Base-by-base conservation (phyloP, 1,284 basidiomycete genomes). In the Phylloboletellus chloephorus region DNA sequence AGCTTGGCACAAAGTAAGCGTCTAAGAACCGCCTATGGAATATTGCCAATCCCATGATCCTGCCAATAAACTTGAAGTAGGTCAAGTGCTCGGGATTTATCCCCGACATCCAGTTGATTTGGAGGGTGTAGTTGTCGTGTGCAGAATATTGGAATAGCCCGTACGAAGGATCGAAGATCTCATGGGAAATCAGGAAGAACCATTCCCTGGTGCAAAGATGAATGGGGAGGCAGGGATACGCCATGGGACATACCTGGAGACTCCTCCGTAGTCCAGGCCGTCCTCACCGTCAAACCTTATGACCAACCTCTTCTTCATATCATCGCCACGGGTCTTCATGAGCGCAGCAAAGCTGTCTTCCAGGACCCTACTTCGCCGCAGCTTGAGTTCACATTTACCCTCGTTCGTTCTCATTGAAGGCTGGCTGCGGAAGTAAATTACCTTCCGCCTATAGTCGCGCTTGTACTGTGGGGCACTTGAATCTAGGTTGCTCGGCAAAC, bases 31-130 rank as follows among this genome's bases (percentile, higher is more conserved):
- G 84, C 52, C 94, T 81, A 66, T 99, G 96, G 82, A 97, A 99
- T 64, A 98, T 96, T 42, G 91, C 94, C 15, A 98, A 76, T 47
- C 94, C 95, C 52, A 98, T 74, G 47, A 86, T 84, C 40, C 96
- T 82, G 13, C 96, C 95, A 50, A 98, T 97, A 65, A 98, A 98
- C 72, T 96, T 97, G 83, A 98, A 98, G 72, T 98, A 99, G 70
- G 93, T 97, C 54, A 99, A 68, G 67, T 99, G 96, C 64, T 99
- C 96, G 0, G 95, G 96, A 65, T 98, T 98, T 61, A 98, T 91
- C 43, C 88, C 91, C 11, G 92, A 96, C 53, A 94, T 93, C 37
- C 93, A 93, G 67, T 97, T 97, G 69, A 97, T 95, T 69, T 97
- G 94, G 9, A 98, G 79, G 4, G 96, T 99, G 69, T 98, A 98